These are phyloP conservation scores for Fraxinus ornus DNA, from an alignment of 305 asterid genomes.

Conservation along the genomic window DNA sequence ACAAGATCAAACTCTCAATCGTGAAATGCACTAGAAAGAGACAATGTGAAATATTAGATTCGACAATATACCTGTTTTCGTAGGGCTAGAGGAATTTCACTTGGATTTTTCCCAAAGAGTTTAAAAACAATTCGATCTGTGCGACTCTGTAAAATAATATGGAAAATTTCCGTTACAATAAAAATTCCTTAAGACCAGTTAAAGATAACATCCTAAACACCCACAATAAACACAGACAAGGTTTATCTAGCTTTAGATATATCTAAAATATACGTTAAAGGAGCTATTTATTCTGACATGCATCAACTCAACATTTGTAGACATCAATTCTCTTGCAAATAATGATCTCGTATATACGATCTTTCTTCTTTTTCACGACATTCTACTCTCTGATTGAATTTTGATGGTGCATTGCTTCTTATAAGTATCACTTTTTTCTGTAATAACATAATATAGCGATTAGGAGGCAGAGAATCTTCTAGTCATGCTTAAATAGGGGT, in stretches of 20 bases:
- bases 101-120: constrained; percentile 95
- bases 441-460: neutral
- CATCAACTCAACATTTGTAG: neutral
- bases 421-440: neutral
- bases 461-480: neutral
- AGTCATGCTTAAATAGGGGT: neutral
- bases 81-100: constrained; percentile 68
- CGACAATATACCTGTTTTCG: constrained; percentile 69
- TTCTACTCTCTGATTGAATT: neutral
- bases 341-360: neutral
- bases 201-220: neutral
- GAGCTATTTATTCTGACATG: neutral
- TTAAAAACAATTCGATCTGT: constrained; percentile 95
- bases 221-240: neutral
- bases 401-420: neutral
- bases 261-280: neutral
- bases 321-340: neutral
- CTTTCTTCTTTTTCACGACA: neutral
- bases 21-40: constrained; percentile 23
- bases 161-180: constrained; percentile 14
- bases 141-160: constrained; percentile 62
- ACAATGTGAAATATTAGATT: constrained; percentile 3
- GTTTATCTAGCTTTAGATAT: neutral
- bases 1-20: constrained; percentile 16
- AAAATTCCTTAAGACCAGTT: neutral